Percentiles rank a stretch among this genome's conserved stretches.
Conservation (phyloP, 345 rosid genomes). For the Populus nigra region DNA sequence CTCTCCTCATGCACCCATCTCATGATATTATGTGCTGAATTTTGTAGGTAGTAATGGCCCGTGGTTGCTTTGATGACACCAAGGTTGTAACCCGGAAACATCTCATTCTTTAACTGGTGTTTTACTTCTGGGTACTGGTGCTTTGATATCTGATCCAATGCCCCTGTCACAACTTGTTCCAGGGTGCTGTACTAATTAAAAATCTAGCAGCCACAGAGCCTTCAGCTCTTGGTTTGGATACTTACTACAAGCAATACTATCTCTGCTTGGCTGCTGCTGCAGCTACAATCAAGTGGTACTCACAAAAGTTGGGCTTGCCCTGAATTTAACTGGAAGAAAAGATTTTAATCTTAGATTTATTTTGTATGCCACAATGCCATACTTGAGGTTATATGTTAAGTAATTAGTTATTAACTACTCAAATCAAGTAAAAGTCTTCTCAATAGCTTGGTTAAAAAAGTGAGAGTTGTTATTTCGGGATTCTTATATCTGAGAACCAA, state of each 20-base stretch:
- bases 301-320: constrained; percentile 12
- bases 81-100: constrained; percentile 49
- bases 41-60: constrained; percentile 74
- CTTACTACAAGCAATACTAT: constrained; percentile 92
- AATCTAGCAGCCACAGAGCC: constrained; percentile 85
- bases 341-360: constrained; percentile 7
- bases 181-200: constrained; percentile 85
- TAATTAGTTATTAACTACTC: neutral
- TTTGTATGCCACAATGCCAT: neutral
- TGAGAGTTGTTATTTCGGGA: neutral
- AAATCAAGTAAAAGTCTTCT: neutral
- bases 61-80: constrained; percentile 94
- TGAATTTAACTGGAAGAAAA: constrained; percentile 1
- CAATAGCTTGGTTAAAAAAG: neutral
- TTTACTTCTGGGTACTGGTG: constrained; percentile 9
- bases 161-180: constrained; percentile 28
- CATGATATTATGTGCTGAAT: neutral
- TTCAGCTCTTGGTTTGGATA: constrained; percentile 85
- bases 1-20: constrained; percentile 9
- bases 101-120: constrained; percentile 12
- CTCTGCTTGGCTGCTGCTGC: constrained; percentile 92
- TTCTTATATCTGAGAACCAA: neutral
- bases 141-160: constrained; percentile 12
- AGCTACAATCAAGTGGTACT: constrained; percentile 84
- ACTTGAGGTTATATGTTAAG: neutral